Evolutionary conservation across 1,284 basidiomycete genomes (phyloP).

Genomic region (Cutaneotrichosporon sp.): DNA sequence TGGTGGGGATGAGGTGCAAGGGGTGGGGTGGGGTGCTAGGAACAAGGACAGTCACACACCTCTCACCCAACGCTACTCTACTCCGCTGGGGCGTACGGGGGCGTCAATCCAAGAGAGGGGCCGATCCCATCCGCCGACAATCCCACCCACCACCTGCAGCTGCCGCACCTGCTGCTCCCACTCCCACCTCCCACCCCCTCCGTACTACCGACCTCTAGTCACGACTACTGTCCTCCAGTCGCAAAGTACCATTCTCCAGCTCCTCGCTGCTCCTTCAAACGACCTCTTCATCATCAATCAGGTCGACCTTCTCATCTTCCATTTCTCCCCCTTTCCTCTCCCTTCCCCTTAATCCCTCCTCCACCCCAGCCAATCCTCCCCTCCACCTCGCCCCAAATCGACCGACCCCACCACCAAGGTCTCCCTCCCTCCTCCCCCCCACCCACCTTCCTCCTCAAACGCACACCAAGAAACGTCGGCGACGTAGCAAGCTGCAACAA

Average conservation of each 20-base stretch:
- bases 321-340: constrained; percentile 6
- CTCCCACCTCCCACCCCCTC: not conserved
- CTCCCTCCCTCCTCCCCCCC: constrained; percentile 6
- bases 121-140: constrained; percentile 1
- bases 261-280: constrained; percentile 8
- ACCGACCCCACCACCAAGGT: constrained; percentile 11
- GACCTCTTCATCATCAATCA: constrained; percentile 9
- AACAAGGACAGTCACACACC: not conserved
- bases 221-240: not conserved
- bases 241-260: constrained; percentile 3
- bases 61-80: not conserved
- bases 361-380: not conserved
- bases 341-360: constrained; percentile 3
- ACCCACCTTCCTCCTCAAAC: not conserved
- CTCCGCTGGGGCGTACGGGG: not conserved
- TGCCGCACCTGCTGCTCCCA: not conserved
- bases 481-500: constrained; percentile 22
- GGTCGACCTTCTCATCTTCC: constrained; percentile 2
- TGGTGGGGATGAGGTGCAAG: not conserved
- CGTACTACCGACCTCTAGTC: not conserved
- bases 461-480: constrained; percentile 13
- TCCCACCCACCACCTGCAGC: not conserved
- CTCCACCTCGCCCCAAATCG: constrained; percentile 9
- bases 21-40: not conserved
- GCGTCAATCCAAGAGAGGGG: not conserved